These are phyloP conservation scores for Andrographis paniculata DNA, from an alignment of 305 asterid genomes.

Conservation along the genomic window DNA sequence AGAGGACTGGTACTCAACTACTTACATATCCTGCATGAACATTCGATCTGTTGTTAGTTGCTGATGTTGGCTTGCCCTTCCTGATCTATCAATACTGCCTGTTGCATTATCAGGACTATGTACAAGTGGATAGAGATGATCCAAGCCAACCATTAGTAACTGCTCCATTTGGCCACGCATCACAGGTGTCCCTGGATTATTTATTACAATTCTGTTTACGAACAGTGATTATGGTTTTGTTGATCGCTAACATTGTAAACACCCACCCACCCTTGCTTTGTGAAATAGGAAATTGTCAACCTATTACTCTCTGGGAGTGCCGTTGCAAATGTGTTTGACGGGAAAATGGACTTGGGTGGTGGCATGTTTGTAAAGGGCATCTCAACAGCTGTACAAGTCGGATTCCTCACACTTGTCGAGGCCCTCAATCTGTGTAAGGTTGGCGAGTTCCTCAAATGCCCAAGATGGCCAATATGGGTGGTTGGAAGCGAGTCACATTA, in stretches of 20 bases:
- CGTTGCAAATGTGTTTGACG: constrained; percentile 80
- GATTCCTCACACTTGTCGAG: constrained; percentile 87
- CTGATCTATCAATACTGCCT: constrained; percentile 10
- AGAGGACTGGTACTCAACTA: constrained; percentile 69
- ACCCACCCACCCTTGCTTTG: constrained; percentile 5
- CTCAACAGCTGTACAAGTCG: constrained; percentile 74
- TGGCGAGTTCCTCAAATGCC: constrained; percentile 78
- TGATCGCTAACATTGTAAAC: neutral
- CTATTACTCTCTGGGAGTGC: constrained; percentile 86
- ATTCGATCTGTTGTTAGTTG: neutral
- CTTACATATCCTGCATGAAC: no score
- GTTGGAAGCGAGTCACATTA: constrained; percentile 97
- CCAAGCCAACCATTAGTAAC: constrained; percentile 91
- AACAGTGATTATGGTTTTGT: constrained; percentile 6
- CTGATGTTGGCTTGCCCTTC: neutral
- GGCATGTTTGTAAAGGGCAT: constrained; percentile 94
- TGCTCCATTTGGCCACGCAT: constrained; percentile 98
- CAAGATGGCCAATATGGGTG: constrained; percentile 98
- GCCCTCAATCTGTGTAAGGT: constrained; percentile 86
- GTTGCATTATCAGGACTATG: constrained; percentile 45
- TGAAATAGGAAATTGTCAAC: constrained; percentile 83
- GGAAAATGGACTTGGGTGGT: constrained; percentile 83
- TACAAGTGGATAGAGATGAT: constrained; percentile 94
- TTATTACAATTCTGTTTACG: constrained; percentile 11
- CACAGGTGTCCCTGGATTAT: constrained; percentile 67